Evolutionary conservation across 345 rosid species (phyloP), one percentile per base, ranked within the genome.

Genomic region (Hibiscus syriacus): DNA sequence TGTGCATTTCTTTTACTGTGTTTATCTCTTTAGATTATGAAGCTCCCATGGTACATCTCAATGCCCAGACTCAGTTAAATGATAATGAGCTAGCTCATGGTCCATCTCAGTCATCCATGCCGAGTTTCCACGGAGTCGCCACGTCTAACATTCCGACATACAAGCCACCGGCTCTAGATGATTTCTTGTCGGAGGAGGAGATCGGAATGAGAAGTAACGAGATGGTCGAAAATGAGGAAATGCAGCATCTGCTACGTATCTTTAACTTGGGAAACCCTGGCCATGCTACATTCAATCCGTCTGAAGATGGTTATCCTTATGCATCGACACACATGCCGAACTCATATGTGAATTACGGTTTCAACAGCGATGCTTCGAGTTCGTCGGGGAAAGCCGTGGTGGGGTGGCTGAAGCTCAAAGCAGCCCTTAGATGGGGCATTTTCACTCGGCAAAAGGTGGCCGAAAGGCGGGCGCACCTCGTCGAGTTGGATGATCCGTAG

Each of bases 361-460:
- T 74, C 14, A 80, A 78, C 10, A 87, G 82, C 43, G 85, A 78
- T 13, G 83, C 84, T 17, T 53, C 86, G 6, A 82, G 83, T 25
- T 80, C 92, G 43, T 72, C 89, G 3, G 96, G 93, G 56, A 91
- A 85, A 71, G 96, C 99, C 73, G 98, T 94, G 48, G 90, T 87
- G 2, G 93, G 99, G 32, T 94, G 99, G 99, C 79, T 94, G 54
- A 94, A 94, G 88, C 84, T 94, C 80, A 94, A 94, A 82, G 97
- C 99, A 6, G 99, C 98, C 16, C 87, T 94, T 74, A 84, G 98
- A 70, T 94, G 99, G 99, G 99, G 99, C 1, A 85, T 91, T 75
- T 94, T 94, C 71, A 77, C 90, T 32, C 81, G 92, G 78, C 87
- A 88, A 79, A 87, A 85, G 76, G 98, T 95, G 0, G 97, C 99